Base-by-base conservation (phyloP, 1,284 basidiomycete genomes). In the Exsudoporus floridanus region DNA sequence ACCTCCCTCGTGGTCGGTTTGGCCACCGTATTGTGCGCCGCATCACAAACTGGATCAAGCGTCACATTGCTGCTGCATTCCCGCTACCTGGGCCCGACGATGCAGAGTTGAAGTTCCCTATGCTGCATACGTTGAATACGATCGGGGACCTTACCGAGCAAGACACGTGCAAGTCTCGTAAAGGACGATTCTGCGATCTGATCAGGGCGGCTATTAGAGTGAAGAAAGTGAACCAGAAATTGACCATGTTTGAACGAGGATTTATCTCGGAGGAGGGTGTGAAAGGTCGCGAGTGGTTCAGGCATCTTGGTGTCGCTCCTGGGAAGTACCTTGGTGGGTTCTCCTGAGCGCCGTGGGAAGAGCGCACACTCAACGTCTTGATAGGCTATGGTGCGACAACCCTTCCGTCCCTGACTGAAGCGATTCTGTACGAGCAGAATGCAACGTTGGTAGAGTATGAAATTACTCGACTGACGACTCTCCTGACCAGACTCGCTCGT, bases 301-400 rank as follows among this genome's bases (percentile, higher is more conserved):
- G 78, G 65, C 90, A 95, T 71, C 77, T 96, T 46, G 92, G 82
- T 37, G 91, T 94, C 34, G 91, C 93, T 6, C 94, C 95, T 7
- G 94, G 94, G 25, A 87, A 89, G 63, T 94, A 89, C 84, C 80
- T 92, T 28, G 90, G 92, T 88, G 59, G 59, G 79, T 73, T 13
- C 13, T 52, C 9, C 36, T 42, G 45, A 34, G 43, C 7, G 8
- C 38, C 21, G 3, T 16, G 13, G 21, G 39, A 42, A 31, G 27
- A 21, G 33, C 7, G 16, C 33, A 19, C 33, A 18, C 21, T 60
- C 7, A 50, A 51, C 14, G 23, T 42, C 12, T 5, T 42, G 42
- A 45, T 60, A 87, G 88, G 88, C 4, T 95, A 96, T 64, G 93
- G 92, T 30, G 91, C 90, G 8, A 92, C 90, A 1, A 90, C 90